Base-by-base conservation (phyloP, 2,329 filamentous ascomycete species). In the Cladophialophora chaetospira region DNA sequence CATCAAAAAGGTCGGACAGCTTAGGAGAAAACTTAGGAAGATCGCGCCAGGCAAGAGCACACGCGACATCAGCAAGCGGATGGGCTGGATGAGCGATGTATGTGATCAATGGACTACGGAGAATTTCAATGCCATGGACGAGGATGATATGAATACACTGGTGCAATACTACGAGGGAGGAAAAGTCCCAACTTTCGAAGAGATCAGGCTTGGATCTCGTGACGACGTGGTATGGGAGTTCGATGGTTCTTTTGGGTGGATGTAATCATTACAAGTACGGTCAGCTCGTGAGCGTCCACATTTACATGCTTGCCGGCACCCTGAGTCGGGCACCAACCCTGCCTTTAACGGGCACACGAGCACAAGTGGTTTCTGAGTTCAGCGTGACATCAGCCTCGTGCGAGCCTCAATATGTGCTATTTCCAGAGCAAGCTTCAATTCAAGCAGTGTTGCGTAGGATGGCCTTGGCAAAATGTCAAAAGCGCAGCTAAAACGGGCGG, bases 21-120 rank as follows among this genome's bases (percentile, higher is more conserved):
- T 99, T 67, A 82, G 94, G 64, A 83, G 82, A 70, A 93, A 88
- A 77, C 74, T 99, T 68, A 82, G 94, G 57, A 84, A 86, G 69
- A 73, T 92, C 26, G 92, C 89, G 3, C 91, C 93, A 0, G 78
- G 78, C 9, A 60, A 55, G 36, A 53, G 29, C 13, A 63, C 53
- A 29, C 53, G 51, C 17, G 60, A 63, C 53, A 57, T 76, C 55
- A 78, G 67, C 13, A 55, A 46, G 50, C 56, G 64, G 26, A 66
- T 66, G 64, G 35, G 17, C 62, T 91, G 88, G 91, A 97, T 97
- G 89, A 91, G 86, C 45, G 87, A 84, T 63, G 89, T 97, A 31
- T 97, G 92, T 75, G 91, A 97, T 66, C 80, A 85, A 31, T 97
- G 93, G 79, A 86, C 81, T 51, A 84, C 95, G 71, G 87, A 95